Evolutionary conservation across 2,329 filamentous ascomycete species (phyloP).

Genomic region (Monilinia laxa): DNA sequence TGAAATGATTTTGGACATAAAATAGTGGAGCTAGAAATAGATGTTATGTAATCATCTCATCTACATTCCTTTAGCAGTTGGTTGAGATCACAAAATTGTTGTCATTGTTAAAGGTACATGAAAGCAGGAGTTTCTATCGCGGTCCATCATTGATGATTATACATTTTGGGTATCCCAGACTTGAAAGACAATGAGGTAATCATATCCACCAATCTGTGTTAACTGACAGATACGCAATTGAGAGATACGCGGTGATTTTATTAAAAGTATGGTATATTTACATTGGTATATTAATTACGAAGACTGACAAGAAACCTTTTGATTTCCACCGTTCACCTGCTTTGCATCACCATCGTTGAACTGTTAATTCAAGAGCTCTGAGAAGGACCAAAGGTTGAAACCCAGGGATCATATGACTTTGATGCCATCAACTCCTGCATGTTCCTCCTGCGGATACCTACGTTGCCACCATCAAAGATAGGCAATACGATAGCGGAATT

Average conservation of each 20-base stretch:
- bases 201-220: neutral
- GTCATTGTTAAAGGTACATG: neutral
- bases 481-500: conserved; percentile 49
- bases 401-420: conserved; percentile 50
- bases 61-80: neutral
- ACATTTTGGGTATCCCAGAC: neutral
- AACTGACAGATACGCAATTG: neutral
- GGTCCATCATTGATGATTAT: neutral
- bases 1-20: too few species aligned
- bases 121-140: neutral
- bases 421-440: conserved; percentile 48
- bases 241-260: too few species aligned
- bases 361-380: neutral
- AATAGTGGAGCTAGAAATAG: neutral
- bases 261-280: neutral
- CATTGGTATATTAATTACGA: neutral
- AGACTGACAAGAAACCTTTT: neutral
- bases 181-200: neutral
- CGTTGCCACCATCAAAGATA: conserved; percentile 55
- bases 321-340: neutral
- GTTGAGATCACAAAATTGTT: too few species aligned
- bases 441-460: conserved; percentile 51
- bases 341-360: neutral
- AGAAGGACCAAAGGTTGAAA: conserved; percentile 37
- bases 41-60: neutral